A percentile compares a stretch with the other conserved stretches of the same genome.
Conservation (phyloP, 768 basidiomycete species). For the Auricularia heimuer region DNA sequence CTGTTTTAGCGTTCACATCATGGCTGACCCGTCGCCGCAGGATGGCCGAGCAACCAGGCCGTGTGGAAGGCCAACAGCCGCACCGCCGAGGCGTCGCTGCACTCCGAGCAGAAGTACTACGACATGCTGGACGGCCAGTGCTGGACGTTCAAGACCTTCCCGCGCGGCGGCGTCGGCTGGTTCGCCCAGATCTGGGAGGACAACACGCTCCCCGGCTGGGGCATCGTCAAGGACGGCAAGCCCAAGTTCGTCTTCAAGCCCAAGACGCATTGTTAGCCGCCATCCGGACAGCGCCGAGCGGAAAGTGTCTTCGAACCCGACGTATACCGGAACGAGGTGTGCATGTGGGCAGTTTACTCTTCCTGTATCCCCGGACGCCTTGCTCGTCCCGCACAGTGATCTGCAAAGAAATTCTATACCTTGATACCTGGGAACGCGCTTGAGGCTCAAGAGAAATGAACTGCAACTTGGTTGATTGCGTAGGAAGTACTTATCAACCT, state of each 20-base stretch:
- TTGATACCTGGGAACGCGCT: too few species aligned
- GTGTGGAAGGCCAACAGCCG: background rate
- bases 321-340: too few species aligned
- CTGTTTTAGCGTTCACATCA: too few species aligned
- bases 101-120: constrained; percentile 43
- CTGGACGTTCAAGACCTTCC: constrained; percentile 45
- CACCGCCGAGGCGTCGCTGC: background rate
- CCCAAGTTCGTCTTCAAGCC: constrained; percentile 60
- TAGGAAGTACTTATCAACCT: too few species aligned
- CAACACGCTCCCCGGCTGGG: constrained; percentile 56
- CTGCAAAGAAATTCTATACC: too few species aligned
- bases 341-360: too few species aligned
- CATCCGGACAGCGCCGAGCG: too few species aligned
- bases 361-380: too few species aligned
- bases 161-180: constrained; percentile 65
- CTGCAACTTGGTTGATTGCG: too few species aligned
- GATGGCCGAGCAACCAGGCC: background rate
- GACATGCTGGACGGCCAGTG: constrained; percentile 55
- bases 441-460: too few species aligned
- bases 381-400: too few species aligned
- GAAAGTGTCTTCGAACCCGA: too few species aligned
- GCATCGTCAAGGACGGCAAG: constrained; percentile 38
- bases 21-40: background rate
- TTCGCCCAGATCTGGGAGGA: constrained; percentile 76
- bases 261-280: constrained; percentile 41